phyloP scores from a whole-genome alignment of 2,329 filamentous ascomycete genomes.

The Colletotrichum cordylinicola region DNA sequence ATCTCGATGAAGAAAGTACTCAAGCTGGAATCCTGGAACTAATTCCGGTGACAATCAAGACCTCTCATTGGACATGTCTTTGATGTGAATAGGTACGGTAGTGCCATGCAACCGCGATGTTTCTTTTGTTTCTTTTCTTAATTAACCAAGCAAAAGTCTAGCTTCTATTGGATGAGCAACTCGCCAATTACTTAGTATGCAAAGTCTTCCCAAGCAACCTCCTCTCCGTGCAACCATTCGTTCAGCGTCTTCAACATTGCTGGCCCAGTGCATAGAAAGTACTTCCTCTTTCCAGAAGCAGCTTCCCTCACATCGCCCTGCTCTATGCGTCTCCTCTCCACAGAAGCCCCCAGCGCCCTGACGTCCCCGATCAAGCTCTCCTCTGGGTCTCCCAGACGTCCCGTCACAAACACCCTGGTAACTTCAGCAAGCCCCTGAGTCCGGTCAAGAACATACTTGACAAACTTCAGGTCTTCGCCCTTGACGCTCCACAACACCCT shows the following conservation, averaged over 20 bases:
- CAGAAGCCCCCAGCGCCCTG: constrained; percentile 36
- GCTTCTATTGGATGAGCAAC: not conserved
- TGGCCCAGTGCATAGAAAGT: constrained; percentile 55
- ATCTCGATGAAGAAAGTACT: not conserved
- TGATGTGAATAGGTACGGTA: not conserved
- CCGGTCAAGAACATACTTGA: constrained; percentile 60
- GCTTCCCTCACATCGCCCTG: constrained; percentile 42
- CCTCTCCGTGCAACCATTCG: constrained; percentile 60
- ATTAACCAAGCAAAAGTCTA: not conserved
- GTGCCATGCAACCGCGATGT: not conserved
- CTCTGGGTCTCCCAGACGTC: constrained; percentile 33
- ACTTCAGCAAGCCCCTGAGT: constrained; percentile 55
- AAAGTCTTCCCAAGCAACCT: constrained; percentile 66
- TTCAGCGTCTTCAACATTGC: constrained; percentile 45
- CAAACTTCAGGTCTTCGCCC: constrained; percentile 66
- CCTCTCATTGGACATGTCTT: not conserved
- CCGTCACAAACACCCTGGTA: constrained; percentile 71
- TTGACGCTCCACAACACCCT: constrained; percentile 73
- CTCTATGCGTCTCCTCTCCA: constrained; percentile 44
- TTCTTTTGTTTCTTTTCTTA: not conserved
- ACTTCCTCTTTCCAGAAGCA: constrained; percentile 49
- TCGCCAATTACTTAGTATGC: constrained; percentile 51
- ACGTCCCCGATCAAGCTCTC: constrained; percentile 39
- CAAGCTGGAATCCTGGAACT: not conserved
- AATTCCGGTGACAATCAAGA: not conserved